These are phyloP conservation scores for Alternaria arbusti DNA, from an alignment of 2,329 filamentous ascomycete species.

Conservation along the genomic window DNA sequence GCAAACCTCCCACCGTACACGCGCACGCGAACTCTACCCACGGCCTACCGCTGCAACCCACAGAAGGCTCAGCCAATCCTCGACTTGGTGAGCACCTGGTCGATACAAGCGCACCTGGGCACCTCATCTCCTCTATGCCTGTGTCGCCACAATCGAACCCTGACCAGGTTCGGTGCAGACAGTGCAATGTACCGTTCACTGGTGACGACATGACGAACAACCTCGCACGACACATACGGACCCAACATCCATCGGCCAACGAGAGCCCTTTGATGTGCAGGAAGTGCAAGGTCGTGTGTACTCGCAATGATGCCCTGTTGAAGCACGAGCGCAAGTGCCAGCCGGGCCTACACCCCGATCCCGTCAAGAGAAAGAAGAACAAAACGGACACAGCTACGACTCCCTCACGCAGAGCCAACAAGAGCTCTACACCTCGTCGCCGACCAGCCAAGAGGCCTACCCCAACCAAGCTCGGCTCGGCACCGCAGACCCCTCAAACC, in stretches of 20 bases:
- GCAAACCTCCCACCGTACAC: background rate
- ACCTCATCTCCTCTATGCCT: background rate
- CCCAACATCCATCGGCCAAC: constrained; percentile 6
- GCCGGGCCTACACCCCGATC: constrained; percentile 2
- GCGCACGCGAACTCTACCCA: background rate
- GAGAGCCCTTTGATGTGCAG: constrained; percentile 1
- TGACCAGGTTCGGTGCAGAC: background rate
- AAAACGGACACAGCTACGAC: background rate
- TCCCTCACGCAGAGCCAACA: background rate
- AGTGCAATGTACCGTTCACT: constrained; percentile 13
- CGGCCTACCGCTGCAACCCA: background rate
- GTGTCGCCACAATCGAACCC: background rate
- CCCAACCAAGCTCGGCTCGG: background rate
- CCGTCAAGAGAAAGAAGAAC: constrained; percentile 1
- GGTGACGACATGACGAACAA: constrained; percentile 17
- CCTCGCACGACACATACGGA: constrained; percentile 10
- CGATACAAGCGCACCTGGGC: background rate
- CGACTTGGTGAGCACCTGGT: background rate
- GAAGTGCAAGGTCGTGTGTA: constrained; percentile 9
- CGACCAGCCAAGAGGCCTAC: background rate
- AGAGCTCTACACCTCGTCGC: background rate
- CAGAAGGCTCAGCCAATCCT: background rate
- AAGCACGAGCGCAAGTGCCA: constrained; percentile 19
- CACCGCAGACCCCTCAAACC: background rate
- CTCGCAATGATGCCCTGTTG: constrained; percentile 14